These are phyloP conservation scores for Cystofilobasidium capitatum DNA, from an alignment of 768 basidiomycete genomes.

Conservation along the genomic window DNA sequence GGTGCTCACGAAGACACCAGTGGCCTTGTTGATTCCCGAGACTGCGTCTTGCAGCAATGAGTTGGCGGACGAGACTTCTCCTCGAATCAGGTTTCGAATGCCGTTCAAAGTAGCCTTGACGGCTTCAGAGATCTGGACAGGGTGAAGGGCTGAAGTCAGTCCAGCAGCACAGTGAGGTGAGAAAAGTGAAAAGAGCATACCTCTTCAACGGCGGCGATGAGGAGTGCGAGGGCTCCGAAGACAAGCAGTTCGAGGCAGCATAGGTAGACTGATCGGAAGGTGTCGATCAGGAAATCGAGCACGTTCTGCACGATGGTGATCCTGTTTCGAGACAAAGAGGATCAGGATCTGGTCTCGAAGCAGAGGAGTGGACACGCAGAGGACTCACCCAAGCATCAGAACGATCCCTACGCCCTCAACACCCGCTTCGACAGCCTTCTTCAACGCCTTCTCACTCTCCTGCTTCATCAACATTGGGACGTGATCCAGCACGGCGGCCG, in stretches of 20 bases:
- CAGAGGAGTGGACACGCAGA: no score
- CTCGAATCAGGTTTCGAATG: slow-evolving; percentile 64
- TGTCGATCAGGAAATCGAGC: slow-evolving; percentile 42
- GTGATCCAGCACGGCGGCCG: slow-evolving; percentile 70
- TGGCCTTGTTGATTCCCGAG: slow-evolving; percentile 53
- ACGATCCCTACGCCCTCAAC: slow-evolving; percentile 66
- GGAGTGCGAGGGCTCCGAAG: slow-evolving; percentile 62
- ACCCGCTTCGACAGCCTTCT: slow-evolving; percentile 65
- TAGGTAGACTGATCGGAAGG: slow-evolving; percentile 84
- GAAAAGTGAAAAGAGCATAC: slow-evolving; percentile 45
- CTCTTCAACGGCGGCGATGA: slow-evolving; percentile 74
- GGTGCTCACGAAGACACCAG: neutral
- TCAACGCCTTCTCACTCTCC: slow-evolving; percentile 69
- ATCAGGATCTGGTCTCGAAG: slow-evolving; percentile 51
- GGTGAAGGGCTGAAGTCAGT: neutral
- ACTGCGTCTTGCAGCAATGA: slow-evolving; percentile 56
- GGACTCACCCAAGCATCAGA: slow-evolving; percentile 43
- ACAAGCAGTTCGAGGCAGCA: slow-evolving; percentile 89
- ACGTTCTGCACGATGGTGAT: slow-evolving; percentile 64
- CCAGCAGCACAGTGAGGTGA: neutral
- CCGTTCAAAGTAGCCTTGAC: slow-evolving; percentile 52
- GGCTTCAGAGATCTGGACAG: slow-evolving; percentile 58
- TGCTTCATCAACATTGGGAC: slow-evolving; percentile 81
- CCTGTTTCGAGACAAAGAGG: slow-evolving; percentile 34
- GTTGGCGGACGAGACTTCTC: slow-evolving; percentile 59